phyloP scores from a whole-genome alignment of 2,329 filamentous ascomycete species.

The Paramyrothecium sp. region DNA sequence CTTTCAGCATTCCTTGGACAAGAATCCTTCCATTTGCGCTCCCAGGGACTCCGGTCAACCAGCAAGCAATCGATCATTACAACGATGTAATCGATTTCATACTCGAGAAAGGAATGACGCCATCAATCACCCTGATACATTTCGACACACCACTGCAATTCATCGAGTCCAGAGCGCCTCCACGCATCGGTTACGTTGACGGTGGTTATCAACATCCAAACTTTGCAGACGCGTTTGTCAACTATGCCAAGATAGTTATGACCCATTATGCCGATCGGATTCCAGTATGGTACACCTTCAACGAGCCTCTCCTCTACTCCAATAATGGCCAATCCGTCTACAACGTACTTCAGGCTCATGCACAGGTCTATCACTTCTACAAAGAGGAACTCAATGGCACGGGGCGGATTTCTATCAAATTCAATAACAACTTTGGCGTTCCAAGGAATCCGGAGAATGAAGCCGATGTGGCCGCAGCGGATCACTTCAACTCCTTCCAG shows the following conservation, averaged over 20 bases:
- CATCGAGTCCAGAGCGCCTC: slow-evolving; percentile 13
- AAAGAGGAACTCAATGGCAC: slow-evolving; percentile 49
- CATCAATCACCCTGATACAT: slow-evolving; percentile 46
- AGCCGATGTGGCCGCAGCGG: slow-evolving; percentile 41
- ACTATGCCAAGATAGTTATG: slow-evolving; percentile 53
- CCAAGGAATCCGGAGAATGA: slow-evolving; percentile 37
- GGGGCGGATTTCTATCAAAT: slow-evolving; percentile 49
- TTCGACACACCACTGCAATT: slow-evolving; percentile 47
- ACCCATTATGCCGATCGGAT: slow-evolving; percentile 50
- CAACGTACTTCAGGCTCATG: slow-evolving; percentile 46
- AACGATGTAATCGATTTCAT: slow-evolving; percentile 51
- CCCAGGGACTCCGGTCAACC: slow-evolving; percentile 49
- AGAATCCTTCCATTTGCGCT: slow-evolving; percentile 51
- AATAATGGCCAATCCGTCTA: slow-evolving; percentile 36
- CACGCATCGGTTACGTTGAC: slow-evolving; percentile 36
- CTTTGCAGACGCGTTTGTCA: slow-evolving; percentile 48
- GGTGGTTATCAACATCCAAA: slow-evolving; percentile 43
- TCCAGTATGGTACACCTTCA: slow-evolving; percentile 52
- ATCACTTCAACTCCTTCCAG: slow-evolving; percentile 45
- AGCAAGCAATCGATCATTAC: slow-evolving; percentile 50
- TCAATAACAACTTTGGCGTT: slow-evolving; percentile 50
- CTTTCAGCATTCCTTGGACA: slow-evolving; percentile 52
- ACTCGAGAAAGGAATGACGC: slow-evolving; percentile 47
- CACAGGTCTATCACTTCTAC: slow-evolving; percentile 51
- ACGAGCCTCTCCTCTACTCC: slow-evolving; percentile 45